phyloP scores from a whole-genome alignment of 345 rosid species.

The Viola odorata region DNA sequence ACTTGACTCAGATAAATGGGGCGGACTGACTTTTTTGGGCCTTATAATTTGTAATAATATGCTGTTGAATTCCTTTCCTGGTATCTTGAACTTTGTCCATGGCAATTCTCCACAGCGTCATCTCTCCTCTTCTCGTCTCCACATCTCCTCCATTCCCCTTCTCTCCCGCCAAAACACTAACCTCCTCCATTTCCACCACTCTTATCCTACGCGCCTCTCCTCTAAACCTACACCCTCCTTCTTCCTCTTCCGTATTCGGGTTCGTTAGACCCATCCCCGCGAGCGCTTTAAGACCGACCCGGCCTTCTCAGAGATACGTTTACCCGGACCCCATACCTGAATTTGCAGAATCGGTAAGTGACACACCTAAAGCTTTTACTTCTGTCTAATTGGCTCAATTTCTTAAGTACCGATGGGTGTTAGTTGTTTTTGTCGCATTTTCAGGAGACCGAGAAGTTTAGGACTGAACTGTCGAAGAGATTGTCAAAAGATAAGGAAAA shows the following conservation, averaged over 20 bases:
- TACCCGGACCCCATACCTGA: conserved; percentile 43
- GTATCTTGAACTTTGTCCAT: too few species aligned
- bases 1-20: too few species aligned
- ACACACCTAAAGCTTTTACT: neutral
- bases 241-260: neutral
- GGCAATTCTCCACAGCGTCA: neutral
- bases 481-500: conserved; percentile 31
- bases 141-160: neutral
- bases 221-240: conserved; percentile 10
- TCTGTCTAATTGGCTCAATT: too few species aligned
- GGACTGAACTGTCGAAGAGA: conserved; percentile 35
- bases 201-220: conserved; percentile 11
- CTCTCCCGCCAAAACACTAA: conserved; percentile 32
- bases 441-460: conserved; percentile 45
- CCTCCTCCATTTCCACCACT: neutral
- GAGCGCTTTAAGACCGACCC: neutral
- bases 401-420: too few species aligned
- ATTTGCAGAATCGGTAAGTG: conserved; percentile 34
- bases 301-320: conserved; percentile 24
- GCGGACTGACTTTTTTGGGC: too few species aligned
- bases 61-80: too few species aligned
- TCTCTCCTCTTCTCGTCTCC: neutral
- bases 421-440: too few species aligned
- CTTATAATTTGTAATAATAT: too few species aligned
- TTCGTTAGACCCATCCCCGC: conserved; percentile 11